Conservation (phyloP, 371 early-diverging fungal species). For the Rhizopus arrhizus region DNA sequence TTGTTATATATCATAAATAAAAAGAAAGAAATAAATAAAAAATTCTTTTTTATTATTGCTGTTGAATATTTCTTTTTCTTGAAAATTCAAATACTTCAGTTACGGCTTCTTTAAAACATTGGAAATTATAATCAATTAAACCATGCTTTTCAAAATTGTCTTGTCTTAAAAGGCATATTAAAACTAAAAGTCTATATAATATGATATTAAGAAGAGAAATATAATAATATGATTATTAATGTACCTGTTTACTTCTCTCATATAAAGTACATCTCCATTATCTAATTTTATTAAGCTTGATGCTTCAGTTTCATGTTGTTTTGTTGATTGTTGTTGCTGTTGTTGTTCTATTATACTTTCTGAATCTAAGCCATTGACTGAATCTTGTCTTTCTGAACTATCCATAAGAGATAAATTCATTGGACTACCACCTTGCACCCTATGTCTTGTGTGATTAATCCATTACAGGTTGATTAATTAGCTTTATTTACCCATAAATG, state of each 20-base stretch:
- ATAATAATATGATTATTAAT: background rate
- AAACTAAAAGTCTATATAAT: slow-evolving; percentile 61
- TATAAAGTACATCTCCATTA: slow-evolving; percentile 82
- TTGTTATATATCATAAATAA: background rate
- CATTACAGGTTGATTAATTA: background rate
- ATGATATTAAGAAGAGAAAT: background rate
- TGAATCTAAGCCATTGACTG: slow-evolving; percentile 11
- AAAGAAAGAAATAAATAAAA: background rate
- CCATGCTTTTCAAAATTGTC: slow-evolving; percentile 90
- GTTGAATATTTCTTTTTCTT: slow-evolving; percentile 46
- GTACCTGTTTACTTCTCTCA: slow-evolving; percentile 78
- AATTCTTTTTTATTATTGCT: slow-evolving; percentile 9
- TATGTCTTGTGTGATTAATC: background rate
- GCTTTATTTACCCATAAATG: slow-evolving; percentile 69
- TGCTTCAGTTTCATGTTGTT: slow-evolving; percentile 39
- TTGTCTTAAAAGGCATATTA: slow-evolving; percentile 82
- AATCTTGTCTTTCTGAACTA: slow-evolving; percentile 13
- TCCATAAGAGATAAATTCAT: slow-evolving; percentile 26
- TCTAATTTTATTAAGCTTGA: slow-evolving; percentile 74
- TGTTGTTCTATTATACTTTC: slow-evolving; percentile 24
- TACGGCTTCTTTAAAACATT: slow-evolving; percentile 75
- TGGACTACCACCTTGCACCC: slow-evolving; percentile 40
- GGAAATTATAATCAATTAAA: slow-evolving; percentile 87
- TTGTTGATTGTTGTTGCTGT: slow-evolving; percentile 13
- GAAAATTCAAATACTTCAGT: slow-evolving; percentile 71